These are phyloP conservation scores for Metarhizium rileyi DNA, from an alignment of 2,329 filamentous ascomycete species.

Conservation along the genomic window DNA sequence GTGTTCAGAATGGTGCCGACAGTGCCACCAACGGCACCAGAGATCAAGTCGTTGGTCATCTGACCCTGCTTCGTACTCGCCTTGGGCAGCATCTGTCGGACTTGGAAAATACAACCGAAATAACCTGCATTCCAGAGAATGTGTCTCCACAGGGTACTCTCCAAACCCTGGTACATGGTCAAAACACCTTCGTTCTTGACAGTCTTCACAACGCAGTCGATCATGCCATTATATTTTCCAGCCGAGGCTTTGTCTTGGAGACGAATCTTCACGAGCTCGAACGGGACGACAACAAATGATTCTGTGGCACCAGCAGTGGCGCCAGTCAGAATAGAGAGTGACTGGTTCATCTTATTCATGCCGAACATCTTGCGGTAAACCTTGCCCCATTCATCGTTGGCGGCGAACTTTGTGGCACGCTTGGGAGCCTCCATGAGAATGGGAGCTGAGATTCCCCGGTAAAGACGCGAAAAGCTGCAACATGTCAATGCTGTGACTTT, in stretches of 20 bases:
- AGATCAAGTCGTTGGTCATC: conserved; percentile 79
- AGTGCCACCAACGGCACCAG: conserved; percentile 81
- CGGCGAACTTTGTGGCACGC: conserved; percentile 95
- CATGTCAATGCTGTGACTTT: conserved; percentile 14
- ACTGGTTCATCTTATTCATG: conserved; percentile 79
- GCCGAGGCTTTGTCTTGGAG: conserved; percentile 92
- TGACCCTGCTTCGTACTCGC: conserved; percentile 72
- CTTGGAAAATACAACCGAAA: conserved; percentile 98
- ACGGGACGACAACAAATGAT: conserved; percentile 92
- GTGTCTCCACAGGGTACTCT: conserved; percentile 95
- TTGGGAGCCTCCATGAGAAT: conserved; percentile 95
- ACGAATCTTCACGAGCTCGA: conserved; percentile 97
- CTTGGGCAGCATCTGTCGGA: conserved; percentile 72
- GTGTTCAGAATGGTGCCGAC: conserved; percentile 87
- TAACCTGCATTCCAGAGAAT: conserved; percentile 85
- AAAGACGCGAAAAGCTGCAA: conserved; percentile 70
- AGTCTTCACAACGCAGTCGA: conserved; percentile 75
- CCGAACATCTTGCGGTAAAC: conserved; percentile 86
- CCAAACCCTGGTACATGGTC: conserved; percentile 91
- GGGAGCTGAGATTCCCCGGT: conserved; percentile 89
- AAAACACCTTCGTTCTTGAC: conserved; percentile 73
- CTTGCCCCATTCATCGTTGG: conserved; percentile 97
- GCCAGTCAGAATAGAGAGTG: conserved; percentile 83
- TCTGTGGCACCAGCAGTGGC: conserved; percentile 93
- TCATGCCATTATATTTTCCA: conserved; percentile 73